Evolutionary conservation across 1,284 basidiomycete genomes (phyloP).

Genomic region (Cryptococcus wingfieldii): DNA sequence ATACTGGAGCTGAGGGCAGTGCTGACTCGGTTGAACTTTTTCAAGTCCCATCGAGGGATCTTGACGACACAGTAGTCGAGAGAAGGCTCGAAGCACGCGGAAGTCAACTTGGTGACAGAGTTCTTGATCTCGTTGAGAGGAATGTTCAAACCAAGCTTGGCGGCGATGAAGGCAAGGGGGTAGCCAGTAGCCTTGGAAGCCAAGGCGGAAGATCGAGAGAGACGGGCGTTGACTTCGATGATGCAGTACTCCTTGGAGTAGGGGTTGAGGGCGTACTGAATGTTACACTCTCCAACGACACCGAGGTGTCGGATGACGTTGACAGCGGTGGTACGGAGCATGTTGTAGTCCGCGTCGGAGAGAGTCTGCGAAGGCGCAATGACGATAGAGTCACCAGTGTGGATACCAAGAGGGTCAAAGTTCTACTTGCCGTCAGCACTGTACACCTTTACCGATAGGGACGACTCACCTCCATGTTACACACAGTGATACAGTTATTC

Average conservation of each 20-base stretch:
- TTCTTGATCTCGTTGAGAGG: constrained; percentile 97
- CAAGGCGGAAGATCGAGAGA: constrained; percentile 69
- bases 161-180: constrained; percentile 97
- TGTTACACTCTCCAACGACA: constrained; percentile 87
- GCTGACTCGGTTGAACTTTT: constrained; percentile 95
- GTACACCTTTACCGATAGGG: constrained; percentile 59
- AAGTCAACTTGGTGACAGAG: constrained; percentile 98
- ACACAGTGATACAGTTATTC: constrained; percentile 92
- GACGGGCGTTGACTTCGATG: constrained; percentile 93
- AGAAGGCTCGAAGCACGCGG: constrained; percentile 99
- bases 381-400: constrained; percentile 99
- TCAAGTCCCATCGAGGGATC: constrained; percentile 99
- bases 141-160: constrained; percentile 98
- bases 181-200: constrained; percentile 99
- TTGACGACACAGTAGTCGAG: constrained; percentile 99
- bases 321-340: constrained; percentile 95
- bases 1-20: constrained; percentile 94
- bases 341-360: constrained; percentile 97
- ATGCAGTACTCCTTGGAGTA: constrained; percentile 91
- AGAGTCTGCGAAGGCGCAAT: constrained; percentile 97
- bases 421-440: constrained; percentile 79
- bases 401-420: constrained; percentile 97
- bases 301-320: constrained; percentile 97
- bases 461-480: constrained; percentile 89
- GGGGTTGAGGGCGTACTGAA: constrained; percentile 97